Percentiles rank a stretch among this genome's conserved stretches.
Evolutionary conservation across 2,329 filamentous ascomycete species (phyloP).

Genomic region (Claviceps quebecensis): DNA sequence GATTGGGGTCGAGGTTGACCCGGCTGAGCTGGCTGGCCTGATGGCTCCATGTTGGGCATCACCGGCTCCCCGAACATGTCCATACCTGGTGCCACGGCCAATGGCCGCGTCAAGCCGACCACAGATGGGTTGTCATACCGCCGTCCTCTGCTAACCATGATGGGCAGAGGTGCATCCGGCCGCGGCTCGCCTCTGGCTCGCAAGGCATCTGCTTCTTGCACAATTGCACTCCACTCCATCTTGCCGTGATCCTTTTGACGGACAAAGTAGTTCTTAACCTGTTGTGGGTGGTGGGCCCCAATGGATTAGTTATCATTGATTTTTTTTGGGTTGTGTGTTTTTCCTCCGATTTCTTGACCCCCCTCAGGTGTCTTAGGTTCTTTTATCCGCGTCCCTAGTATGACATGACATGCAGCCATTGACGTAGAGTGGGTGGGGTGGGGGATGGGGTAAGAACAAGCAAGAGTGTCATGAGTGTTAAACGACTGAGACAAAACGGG

Average conservation of each 20-base stretch:
- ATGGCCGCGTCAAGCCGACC: constrained; percentile 20
- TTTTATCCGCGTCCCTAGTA: background rate
- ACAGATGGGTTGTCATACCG: constrained; percentile 29
- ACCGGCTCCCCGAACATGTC: constrained; percentile 32
- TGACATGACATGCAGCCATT: constrained; percentile 1
- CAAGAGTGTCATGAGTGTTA: background rate
- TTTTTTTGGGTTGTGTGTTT: background rate
- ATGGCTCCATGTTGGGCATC: constrained; percentile 30
- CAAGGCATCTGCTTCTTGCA: constrained; percentile 45
- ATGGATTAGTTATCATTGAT: background rate
- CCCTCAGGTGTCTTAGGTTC: background rate
- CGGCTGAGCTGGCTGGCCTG: constrained; percentile 6
- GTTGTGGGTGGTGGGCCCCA: constrained; percentile 16
- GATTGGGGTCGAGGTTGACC: constrained; percentile 21
- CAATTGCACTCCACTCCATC: constrained; percentile 45
- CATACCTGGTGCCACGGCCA: constrained; percentile 31
- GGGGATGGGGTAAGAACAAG: background rate
- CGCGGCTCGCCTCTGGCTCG: constrained; percentile 41
- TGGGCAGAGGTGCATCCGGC: constrained; percentile 45
- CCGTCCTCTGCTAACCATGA: constrained; percentile 34
- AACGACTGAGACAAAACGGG: background rate
- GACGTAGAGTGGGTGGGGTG: background rate
- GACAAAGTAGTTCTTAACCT: constrained; percentile 57
- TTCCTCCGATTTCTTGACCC: background rate
- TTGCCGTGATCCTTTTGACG: constrained; percentile 47